Percentiles rank a stretch among this genome's conserved stretches.
phyloP scores from a whole-genome alignment of 164 flowering plant species.

The Aristolochia californica region DNA sequence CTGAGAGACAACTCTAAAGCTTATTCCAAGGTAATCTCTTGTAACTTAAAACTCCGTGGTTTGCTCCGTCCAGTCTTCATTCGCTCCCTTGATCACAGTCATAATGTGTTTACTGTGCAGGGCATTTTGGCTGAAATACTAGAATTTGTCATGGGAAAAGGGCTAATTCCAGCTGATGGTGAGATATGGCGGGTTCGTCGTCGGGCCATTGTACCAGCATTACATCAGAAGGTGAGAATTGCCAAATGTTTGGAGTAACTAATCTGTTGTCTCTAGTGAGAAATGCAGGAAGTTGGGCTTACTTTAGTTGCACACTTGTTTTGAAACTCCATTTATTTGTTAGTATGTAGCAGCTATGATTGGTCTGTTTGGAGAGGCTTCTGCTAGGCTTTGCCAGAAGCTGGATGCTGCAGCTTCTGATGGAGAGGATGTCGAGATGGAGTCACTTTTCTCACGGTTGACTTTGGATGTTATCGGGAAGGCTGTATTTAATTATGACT shows the following conservation, averaged over 20 bases:
- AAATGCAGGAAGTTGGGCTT: too few species aligned
- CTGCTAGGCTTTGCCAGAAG: conserved; percentile 81
- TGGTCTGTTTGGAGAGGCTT: conserved; percentile 67
- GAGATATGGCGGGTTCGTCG: conserved; percentile 89
- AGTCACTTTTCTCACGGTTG: conserved; percentile 87
- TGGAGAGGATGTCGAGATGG: conserved; percentile 98
- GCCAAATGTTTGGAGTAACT: too few species aligned
- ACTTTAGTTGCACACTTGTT: too few species aligned
- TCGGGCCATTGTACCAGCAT: conserved; percentile 91
- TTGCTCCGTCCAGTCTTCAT: too few species aligned
- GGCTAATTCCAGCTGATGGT: conserved; percentile 98
- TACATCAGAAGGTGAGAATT: conserved; percentile 69
- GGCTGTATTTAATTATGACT: conserved; percentile 97
- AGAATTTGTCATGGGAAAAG: conserved; percentile 99
- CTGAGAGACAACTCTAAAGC: conserved; percentile 78
- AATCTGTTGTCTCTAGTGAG: too few species aligned
- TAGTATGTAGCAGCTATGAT: conserved; percentile 96
- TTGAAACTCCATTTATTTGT: neutral
- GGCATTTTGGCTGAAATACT: conserved; percentile 93
- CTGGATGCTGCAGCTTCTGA: conserved; percentile 72
- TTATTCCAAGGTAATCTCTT: conserved; percentile 69
- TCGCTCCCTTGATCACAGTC: too few species aligned
- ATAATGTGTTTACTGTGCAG: conserved; percentile 31
- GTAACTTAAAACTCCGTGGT: neutral
- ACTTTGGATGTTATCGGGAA: conserved; percentile 97